phyloP scores from a whole-genome alignment of 495 filamentous ascomycete species.

The Penicillium bialowiezense region DNA sequence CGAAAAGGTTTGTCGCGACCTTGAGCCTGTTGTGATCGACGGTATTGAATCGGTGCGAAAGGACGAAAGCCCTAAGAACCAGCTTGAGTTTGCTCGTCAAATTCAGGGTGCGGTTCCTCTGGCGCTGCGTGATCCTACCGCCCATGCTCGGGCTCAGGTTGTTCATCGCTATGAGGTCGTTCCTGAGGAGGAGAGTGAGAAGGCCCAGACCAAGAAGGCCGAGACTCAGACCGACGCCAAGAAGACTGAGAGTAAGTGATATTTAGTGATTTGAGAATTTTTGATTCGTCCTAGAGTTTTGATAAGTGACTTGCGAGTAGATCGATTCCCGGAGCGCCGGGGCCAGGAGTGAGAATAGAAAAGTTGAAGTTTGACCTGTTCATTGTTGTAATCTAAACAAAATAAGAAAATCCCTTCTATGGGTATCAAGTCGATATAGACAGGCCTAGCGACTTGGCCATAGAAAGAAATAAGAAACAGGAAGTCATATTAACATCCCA shows the following conservation, averaged over 20 bases:
- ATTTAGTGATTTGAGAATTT: too few species aligned
- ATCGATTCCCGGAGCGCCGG: not conserved
- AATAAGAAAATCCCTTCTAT: slow-evolving; percentile 7
- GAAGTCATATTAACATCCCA: slow-evolving; percentile 47
- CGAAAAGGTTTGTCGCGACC: not conserved
- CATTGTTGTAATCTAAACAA: slow-evolving; percentile 8
- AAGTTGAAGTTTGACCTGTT: not conserved
- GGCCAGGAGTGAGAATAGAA: too few species aligned
- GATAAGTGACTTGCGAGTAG: too few species aligned
- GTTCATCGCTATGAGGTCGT: too few species aligned
- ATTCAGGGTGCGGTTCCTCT: not conserved
- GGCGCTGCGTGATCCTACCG: not conserved
- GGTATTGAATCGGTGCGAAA: not conserved
- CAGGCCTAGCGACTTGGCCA: slow-evolving; percentile 20
- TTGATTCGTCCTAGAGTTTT: not conserved
- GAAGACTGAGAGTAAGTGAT: too few species aligned
- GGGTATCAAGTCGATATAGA: slow-evolving; percentile 6
- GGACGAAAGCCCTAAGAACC: not conserved
- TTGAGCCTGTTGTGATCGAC: not conserved
- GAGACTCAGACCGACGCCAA: too few species aligned
- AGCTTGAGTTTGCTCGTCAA: not conserved
- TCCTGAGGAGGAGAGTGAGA: too few species aligned
- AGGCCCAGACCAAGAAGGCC: too few species aligned
- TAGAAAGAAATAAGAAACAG: slow-evolving; percentile 34
- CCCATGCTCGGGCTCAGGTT: not conserved